Evolutionary conservation across 805 yeast genomes (phyloP).

Genomic region (Teunomyces panamensis): DNA sequence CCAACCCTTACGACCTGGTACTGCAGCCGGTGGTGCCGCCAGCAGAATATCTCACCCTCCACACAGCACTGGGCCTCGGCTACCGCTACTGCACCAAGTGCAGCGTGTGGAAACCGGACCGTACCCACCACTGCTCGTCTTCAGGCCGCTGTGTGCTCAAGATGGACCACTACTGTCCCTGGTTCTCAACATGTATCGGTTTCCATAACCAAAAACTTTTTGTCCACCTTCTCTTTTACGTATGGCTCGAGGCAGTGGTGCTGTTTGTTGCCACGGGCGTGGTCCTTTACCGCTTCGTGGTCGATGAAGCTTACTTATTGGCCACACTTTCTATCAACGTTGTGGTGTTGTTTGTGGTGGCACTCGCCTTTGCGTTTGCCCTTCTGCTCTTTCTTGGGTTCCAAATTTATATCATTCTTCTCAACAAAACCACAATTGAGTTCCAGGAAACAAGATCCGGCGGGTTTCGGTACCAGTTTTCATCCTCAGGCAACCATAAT

Average conservation of each 20-base stretch:
- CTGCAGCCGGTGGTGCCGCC: constrained; percentile 20
- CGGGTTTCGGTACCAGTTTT: constrained; percentile 31
- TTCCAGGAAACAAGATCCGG: constrained; percentile 51
- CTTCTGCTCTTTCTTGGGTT: constrained; percentile 50
- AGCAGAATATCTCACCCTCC: constrained; percentile 28
- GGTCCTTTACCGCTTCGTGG: constrained; percentile 50
- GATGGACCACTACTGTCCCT: constrained; percentile 74
- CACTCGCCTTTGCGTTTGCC: constrained; percentile 51
- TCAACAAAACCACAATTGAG: constrained; percentile 82
- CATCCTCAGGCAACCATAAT: constrained; percentile 49
- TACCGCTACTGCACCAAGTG: constrained; percentile 58
- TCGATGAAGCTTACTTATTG: constrained; percentile 32
- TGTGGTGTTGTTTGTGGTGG: constrained; percentile 58
- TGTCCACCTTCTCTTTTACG: constrained; percentile 64
- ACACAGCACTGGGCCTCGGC: constrained; percentile 35
- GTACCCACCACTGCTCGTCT: constrained; percentile 56
- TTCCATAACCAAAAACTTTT: constrained; percentile 76
- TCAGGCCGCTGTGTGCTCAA: constrained; percentile 45
- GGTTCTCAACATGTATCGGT: constrained; percentile 91
- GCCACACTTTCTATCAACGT: constrained; percentile 48
- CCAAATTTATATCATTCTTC: constrained; percentile 54
- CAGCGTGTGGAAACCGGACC: constrained; percentile 57
- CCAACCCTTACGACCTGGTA: neutral
- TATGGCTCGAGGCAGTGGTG: constrained; percentile 35
- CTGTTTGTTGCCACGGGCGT: constrained; percentile 37